phyloP scores from a whole-genome alignment of 306 rosid species.

The Argentina anserina region DNA sequence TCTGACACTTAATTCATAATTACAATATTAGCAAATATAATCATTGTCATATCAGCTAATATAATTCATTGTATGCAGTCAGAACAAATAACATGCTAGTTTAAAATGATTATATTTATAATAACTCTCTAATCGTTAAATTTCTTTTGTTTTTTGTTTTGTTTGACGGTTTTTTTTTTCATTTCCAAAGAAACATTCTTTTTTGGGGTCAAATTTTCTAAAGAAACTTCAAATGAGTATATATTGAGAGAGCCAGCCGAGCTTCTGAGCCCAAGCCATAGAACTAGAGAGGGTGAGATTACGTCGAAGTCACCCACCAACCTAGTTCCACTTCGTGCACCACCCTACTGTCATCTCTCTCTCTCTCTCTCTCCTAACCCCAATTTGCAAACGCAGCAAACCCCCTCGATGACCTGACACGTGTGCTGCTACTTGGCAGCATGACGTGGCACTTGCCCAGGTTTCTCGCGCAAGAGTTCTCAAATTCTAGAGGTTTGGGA shows the following conservation, averaged over 20 bases:
- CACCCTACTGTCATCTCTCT: background rate
- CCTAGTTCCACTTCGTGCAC: constrained; percentile 20
- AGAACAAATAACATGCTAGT: too few relatives aligned
- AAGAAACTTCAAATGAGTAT: too few relatives aligned
- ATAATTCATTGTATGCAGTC: too few relatives aligned
- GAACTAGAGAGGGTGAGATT: background rate
- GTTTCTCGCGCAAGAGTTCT: background rate
- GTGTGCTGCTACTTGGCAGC: constrained; percentile 1
- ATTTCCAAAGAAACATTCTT: too few relatives aligned
- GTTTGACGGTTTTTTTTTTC: too few relatives aligned
- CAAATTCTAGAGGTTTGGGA: background rate
- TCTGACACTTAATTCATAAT: too few relatives aligned
- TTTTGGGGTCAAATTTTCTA: too few relatives aligned
- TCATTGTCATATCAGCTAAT: too few relatives aligned
- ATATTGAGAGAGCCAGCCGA: background rate
- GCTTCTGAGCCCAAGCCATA: background rate
- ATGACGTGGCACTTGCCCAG: background rate
- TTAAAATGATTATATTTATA: too few relatives aligned
- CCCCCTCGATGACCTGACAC: background rate
- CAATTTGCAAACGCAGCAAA: background rate
- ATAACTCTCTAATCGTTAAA: too few relatives aligned
- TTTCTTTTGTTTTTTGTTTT: too few relatives aligned
- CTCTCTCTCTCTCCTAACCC: constrained; percentile 15
- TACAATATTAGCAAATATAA: too few relatives aligned
- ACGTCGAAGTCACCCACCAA: constrained; percentile 29